These are phyloP conservation scores for Niveomyces coronatus DNA, from an alignment of 2,329 filamentous ascomycete genomes.

Conservation along the genomic window DNA sequence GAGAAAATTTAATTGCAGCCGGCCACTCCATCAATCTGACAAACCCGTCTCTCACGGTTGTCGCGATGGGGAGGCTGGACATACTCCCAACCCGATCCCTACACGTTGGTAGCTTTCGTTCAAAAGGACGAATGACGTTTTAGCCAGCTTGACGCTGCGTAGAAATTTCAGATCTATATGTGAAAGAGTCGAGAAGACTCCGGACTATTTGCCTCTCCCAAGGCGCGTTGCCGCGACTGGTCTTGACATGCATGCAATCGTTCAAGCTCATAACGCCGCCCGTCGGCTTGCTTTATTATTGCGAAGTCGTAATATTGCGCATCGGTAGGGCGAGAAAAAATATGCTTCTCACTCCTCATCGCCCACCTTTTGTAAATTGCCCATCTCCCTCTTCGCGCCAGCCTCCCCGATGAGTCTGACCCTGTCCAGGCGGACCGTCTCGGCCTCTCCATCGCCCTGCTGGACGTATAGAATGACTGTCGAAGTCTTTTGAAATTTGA, in stretches of 20 bases:
- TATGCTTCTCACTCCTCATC: slow-evolving; percentile 47
- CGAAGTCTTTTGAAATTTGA: slow-evolving; percentile 94
- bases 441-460: slow-evolving; percentile 70
- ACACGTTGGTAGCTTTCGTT: neutral
- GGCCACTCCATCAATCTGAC: slow-evolving; percentile 41
- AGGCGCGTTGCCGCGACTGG: no score
- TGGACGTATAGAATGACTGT: slow-evolving; percentile 82
- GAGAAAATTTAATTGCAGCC: slow-evolving; percentile 70
- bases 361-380: slow-evolving; percentile 89
- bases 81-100: slow-evolving; percentile 23
- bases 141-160: no score
- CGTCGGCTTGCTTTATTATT: neutral
- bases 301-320: neutral
- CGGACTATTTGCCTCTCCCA: no score
- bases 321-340: neutral
- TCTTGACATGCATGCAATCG: neutral
- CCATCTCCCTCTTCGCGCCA: slow-evolving; percentile 85
- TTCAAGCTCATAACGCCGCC: slow-evolving; percentile 6
- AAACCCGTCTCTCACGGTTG: slow-evolving; percentile 20
- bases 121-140: no score
- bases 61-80: slow-evolving; percentile 32
- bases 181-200: no score
- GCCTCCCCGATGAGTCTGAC: slow-evolving; percentile 75
- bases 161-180: neutral
- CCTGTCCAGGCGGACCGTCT: slow-evolving; percentile 76